These are phyloP conservation scores for Trichophyton simii DNA, from an alignment of 2,329 filamentous ascomycete species.

Conservation along the genomic window DNA sequence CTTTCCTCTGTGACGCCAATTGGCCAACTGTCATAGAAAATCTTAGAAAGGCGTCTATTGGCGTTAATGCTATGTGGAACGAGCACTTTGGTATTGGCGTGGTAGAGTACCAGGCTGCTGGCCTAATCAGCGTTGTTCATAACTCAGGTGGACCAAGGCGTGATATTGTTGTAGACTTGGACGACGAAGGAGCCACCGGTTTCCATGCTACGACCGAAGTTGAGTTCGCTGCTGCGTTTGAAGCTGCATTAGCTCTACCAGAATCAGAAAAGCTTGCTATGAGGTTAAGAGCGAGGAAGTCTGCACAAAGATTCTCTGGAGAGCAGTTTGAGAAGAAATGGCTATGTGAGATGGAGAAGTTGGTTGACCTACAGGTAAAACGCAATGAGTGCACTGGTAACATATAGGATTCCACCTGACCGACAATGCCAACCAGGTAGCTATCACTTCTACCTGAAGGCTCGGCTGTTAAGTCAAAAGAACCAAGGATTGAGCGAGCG, in stretches of 20 bases:
- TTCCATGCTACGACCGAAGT: conserved; percentile 69
- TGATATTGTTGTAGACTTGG: conserved; percentile 76
- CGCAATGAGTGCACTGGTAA: conserved; percentile 7
- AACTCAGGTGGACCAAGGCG: conserved; percentile 83
- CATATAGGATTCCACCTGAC: not conserved
- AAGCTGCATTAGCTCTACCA: conserved; percentile 56
- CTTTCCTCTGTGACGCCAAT: conserved; percentile 79
- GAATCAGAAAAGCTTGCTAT: conserved; percentile 56
- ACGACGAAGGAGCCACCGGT: conserved; percentile 67
- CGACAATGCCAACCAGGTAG: not conserved
- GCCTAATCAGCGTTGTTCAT: conserved; percentile 84
- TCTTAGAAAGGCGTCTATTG: conserved; percentile 63
- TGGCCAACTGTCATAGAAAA: conserved; percentile 79
- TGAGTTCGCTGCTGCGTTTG: conserved; percentile 72
- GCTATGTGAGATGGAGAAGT: conserved; percentile 58
- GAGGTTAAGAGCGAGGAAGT: conserved; percentile 60
- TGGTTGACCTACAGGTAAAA: conserved; percentile 42
- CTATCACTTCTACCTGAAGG: not conserved
- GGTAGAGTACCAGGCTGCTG: conserved; percentile 94
- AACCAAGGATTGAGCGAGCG: not conserved
- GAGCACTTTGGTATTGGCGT: conserved; percentile 98
- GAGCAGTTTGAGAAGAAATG: conserved; percentile 71
- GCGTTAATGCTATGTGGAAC: conserved; percentile 99
- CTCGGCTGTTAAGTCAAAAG: not conserved
- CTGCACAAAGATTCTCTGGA: conserved; percentile 76